Conservation (phyloP, 2,329 filamentous ascomycete species). For the Xylariaceae sp. region DNA sequence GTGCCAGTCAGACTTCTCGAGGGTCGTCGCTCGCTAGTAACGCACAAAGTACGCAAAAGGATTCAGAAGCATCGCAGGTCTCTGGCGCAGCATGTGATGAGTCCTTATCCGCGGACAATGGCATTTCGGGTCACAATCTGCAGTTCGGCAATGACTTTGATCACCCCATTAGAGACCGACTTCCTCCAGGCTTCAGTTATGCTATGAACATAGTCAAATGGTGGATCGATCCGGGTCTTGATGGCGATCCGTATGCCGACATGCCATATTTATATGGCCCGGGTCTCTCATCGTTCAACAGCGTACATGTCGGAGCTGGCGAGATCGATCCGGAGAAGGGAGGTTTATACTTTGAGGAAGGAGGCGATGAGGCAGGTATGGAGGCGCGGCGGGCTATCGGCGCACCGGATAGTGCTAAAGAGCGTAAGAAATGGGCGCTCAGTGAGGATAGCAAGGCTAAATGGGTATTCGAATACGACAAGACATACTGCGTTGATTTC, state of each 20-base stretch:
- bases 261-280: slow-evolving; percentile 85
- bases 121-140: slow-evolving; percentile 73
- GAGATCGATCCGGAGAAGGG: slow-evolving; percentile 54
- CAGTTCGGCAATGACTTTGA: slow-evolving; percentile 98
- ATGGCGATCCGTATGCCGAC: slow-evolving; percentile 89
- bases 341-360: slow-evolving; percentile 68
- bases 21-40: neutral
- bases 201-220: slow-evolving; percentile 86
- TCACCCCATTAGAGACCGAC: slow-evolving; percentile 80
- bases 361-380: slow-evolving; percentile 63
- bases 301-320: slow-evolving; percentile 67
- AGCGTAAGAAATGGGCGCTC: slow-evolving; percentile 66
- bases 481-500: slow-evolving; percentile 68
- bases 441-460: slow-evolving; percentile 53
- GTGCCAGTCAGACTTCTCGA: neutral
- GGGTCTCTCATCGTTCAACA: slow-evolving; percentile 79
- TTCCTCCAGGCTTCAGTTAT: slow-evolving; percentile 85
- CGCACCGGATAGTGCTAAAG: slow-evolving; percentile 59
- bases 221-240: slow-evolving; percentile 88
- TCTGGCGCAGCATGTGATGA: neutral
- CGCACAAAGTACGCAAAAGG: neutral
- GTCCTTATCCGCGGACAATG: slow-evolving; percentile 32
- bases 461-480: slow-evolving; percentile 62
- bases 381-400: slow-evolving; percentile 52
- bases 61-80: neutral